phyloP scores from a whole-genome alignment of 495 filamentous ascomycete species.

The Neurospora africana region DNA sequence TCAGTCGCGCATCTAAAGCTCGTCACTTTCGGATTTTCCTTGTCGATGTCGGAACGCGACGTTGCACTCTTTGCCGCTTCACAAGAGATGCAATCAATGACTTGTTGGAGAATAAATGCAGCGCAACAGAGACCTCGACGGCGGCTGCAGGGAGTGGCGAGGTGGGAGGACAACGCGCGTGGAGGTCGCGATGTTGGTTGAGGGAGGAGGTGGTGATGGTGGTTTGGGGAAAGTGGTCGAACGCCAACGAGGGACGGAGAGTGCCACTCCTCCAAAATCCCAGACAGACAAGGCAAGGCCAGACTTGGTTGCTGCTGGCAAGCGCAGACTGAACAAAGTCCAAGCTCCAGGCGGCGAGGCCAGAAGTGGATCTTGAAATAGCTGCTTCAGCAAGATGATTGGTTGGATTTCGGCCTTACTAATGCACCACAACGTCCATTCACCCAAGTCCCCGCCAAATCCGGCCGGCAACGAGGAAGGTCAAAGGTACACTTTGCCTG shows the following conservation, averaged over 20 bases:
- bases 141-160: background rate
- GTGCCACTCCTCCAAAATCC: background rate
- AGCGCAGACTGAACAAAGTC: background rate
- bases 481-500: background rate
- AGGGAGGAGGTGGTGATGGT: background rate
- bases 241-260: background rate
- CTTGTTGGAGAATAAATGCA: background rate
- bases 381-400: background rate
- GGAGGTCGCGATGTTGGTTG: background rate
- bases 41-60: background rate
- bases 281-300: background rate
- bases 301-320: background rate
- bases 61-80: background rate
- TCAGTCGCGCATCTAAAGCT: background rate
- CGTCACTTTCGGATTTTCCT: background rate
- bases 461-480: background rate
- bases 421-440: background rate
- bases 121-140: background rate
- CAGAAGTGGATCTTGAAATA: background rate
- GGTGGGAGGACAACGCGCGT: background rate
- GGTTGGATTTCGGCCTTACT: background rate
- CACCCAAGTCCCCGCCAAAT: background rate
- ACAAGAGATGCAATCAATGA: background rate
- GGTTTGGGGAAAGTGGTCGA: background rate
- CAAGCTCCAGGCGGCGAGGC: background rate